These are phyloP conservation scores for Cordyceps fumosorosea DNA, from an alignment of 2,329 filamentous ascomycete species.

Conservation along the genomic window DNA sequence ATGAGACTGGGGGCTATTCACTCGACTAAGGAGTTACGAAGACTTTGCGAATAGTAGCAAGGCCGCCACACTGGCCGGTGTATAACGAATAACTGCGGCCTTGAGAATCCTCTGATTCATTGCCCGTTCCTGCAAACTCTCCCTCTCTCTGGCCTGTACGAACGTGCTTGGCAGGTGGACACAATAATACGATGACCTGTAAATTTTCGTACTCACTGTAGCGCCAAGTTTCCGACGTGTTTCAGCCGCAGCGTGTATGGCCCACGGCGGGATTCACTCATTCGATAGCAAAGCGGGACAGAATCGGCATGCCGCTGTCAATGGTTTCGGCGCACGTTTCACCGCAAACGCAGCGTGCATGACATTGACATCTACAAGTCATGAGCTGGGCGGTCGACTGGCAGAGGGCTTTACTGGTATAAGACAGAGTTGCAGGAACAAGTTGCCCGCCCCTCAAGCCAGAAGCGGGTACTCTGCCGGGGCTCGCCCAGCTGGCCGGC, in stretches of 20 bases:
- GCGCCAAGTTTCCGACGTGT: constrained; percentile 8
- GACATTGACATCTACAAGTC: no score
- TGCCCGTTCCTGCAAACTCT: not conserved
- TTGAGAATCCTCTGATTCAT: not conserved
- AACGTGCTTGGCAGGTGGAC: not conserved
- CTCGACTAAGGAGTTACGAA: no score
- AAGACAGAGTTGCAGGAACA: no score
- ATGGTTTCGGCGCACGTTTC: not conserved
- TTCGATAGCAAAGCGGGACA: not conserved
- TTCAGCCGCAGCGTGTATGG: not conserved
- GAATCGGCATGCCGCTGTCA: not conserved
- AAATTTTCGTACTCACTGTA: not conserved
- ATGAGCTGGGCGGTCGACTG: no score
- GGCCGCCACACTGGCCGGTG: no score
- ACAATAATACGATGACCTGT: not conserved
- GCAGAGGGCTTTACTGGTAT: no score
- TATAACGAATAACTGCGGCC: no score
- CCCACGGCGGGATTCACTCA: not conserved
- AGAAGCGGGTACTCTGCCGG: no score
- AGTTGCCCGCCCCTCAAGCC: no score
- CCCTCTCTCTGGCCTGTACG: not conserved
- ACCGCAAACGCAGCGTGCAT: no score
- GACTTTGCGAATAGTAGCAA: no score
- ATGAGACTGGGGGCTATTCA: not conserved
- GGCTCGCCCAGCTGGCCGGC: no score